phyloP scores from a whole-genome alignment of 2,329 filamentous ascomycete genomes.

The Claviceps spartinae region DNA sequence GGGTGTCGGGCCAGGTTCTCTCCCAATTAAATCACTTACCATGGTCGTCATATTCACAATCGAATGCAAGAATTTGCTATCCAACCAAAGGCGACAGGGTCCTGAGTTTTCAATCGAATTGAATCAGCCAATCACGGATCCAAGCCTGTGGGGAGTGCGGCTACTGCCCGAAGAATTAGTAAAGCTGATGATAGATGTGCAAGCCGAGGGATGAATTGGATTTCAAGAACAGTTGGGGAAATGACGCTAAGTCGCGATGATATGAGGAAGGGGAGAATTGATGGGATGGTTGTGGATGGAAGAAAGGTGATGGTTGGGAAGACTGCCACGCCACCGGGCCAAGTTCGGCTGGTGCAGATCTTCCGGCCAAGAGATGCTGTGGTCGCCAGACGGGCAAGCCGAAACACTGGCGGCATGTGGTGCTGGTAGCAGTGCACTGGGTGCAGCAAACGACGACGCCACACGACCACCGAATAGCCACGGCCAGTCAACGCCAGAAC shows the following conservation, averaged over 20 bases:
- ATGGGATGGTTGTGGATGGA: not conserved
- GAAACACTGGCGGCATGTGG: not conserved
- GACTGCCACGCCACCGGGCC: slow-evolving; percentile 7
- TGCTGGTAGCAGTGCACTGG: not conserved
- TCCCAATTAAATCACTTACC: slow-evolving; percentile 22
- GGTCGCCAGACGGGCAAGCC: slow-evolving; percentile 1
- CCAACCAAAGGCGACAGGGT: slow-evolving; percentile 9
- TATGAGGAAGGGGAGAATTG: not conserved
- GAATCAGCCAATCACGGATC: not conserved
- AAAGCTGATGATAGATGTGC: not conserved
- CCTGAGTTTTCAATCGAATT: not conserved
- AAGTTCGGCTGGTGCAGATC: slow-evolving; percentile 7
- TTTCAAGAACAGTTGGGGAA: not conserved
- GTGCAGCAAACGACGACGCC: not conserved
- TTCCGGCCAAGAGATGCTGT: not conserved
- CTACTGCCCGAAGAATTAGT: not conserved
- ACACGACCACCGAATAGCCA: not conserved
- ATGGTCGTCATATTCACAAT: slow-evolving; percentile 35
- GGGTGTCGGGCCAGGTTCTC: not conserved
- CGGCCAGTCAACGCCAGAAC: not conserved
- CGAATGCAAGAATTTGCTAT: slow-evolving; percentile 11
- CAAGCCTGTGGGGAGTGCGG: not conserved
- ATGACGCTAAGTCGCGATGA: not conserved
- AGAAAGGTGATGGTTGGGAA: slow-evolving; percentile 2
- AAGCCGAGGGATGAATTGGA: not conserved